phyloP scores from a whole-genome alignment of 2,329 filamentous ascomycete species.

The Aspergillus carbonarius region DNA sequence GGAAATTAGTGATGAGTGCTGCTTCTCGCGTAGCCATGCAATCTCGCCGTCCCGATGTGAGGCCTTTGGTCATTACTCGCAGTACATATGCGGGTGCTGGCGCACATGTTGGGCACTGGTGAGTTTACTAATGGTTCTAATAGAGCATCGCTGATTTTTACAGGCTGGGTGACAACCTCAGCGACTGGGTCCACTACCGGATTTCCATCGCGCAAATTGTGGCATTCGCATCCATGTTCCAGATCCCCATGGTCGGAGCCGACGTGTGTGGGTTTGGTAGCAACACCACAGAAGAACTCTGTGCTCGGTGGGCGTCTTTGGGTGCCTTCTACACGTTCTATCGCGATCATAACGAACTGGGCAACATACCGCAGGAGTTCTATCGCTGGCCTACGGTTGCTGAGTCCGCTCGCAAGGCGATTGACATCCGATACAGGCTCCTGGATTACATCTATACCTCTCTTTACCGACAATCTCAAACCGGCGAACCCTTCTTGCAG shows the following conservation, averaged over 20 bases:
- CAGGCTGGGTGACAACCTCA: constrained; percentile 61
- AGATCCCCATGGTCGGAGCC: constrained; percentile 66
- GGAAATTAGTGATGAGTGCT: constrained; percentile 65
- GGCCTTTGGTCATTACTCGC: constrained; percentile 72
- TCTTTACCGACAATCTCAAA: constrained; percentile 58
- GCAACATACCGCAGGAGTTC: constrained; percentile 64
- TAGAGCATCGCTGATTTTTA: not conserved
- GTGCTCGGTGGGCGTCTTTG: constrained; percentile 71
- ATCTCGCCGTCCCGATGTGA: constrained; percentile 59
- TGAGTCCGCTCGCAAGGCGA: constrained; percentile 64
- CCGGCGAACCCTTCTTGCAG: constrained; percentile 65
- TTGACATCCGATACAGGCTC: constrained; percentile 71
- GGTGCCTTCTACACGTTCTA: constrained; percentile 75
- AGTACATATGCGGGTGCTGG: constrained; percentile 75
- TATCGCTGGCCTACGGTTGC: constrained; percentile 68
- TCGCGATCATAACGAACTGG: constrained; percentile 66
- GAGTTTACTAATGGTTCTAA: constrained; percentile 37
- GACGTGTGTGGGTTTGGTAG: constrained; percentile 77
- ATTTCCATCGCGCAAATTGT: constrained; percentile 60
- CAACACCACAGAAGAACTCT: constrained; percentile 66
- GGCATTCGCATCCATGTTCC: constrained; percentile 64
- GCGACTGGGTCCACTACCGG: constrained; percentile 60
- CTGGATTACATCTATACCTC: constrained; percentile 79
- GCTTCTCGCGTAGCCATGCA: constrained; percentile 67
- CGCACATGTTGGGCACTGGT: constrained; percentile 56